Base-by-base conservation (phyloP, 208 protist genomes). In the Vickermania ingenoplastis region DNA sequence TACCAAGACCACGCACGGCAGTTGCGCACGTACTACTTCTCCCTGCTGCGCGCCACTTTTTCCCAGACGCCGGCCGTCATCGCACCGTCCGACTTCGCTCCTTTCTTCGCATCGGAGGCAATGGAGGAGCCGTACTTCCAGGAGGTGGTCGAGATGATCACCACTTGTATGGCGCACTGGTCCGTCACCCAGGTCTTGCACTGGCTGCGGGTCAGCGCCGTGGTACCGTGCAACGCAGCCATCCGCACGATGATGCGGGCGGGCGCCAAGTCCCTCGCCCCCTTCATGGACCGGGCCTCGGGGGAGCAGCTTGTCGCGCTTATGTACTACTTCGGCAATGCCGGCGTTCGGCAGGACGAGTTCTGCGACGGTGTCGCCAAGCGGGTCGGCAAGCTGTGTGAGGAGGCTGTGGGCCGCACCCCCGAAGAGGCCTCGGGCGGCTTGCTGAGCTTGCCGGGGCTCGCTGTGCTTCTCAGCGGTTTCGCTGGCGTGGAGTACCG, bases 401-500 rank as follows among this genome's bases (percentile, higher is more conserved):
- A 25, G 31, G 14, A 27, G 30, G 3, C 55, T 7, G 55, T 4
- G 17, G 11, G 13, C 11, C 23, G 31, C 13, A 27, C n/a, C 2
- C 5, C 26, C 14, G 30, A 13, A 26, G 41, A 23, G 11, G 28
- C 21, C 5, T 2, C 24, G 48, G 45, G 11, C 17, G 14, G 27
- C 2, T 31, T 25, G 31, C 28, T 92, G n/a, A 66, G 67, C 2
- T 24, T 89, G 4, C 3, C 63, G 5, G 73, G 83, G 24, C 59
- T 83, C 7, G 65, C 71, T n/a, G 66, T 51, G 1, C 64, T 89
- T 7, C 57, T 92, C 29, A 68, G 73, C 3, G 75, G 69, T 2
- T 69, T 92, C 27, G 81, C 85, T 21, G 71, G 77, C 31, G 75
- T 89, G 52, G 81, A 89, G 66, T 77, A 78, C 61, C 55, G 63